Base-by-base conservation (phyloP, 78 protist genomes). In the Guillardia theta region DNA sequence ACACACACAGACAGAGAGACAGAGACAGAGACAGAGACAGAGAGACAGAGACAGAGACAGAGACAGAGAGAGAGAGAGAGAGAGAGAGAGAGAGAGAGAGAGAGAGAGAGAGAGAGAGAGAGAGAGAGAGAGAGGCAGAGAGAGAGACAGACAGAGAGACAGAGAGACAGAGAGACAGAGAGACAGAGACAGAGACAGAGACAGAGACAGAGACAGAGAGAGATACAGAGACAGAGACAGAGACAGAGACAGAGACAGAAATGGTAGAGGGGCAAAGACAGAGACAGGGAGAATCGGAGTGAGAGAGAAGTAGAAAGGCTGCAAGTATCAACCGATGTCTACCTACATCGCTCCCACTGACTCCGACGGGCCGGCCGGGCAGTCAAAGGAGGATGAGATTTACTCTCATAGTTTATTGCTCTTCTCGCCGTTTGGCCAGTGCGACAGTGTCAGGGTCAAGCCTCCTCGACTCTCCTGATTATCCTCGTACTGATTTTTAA, bases 81-180 rank as follows among this genome's bases (percentile, higher is more conserved):
- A 53, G 62, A 70, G 83, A 70, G 30, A 70, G 83, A n/a, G 30
- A n/a, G 83, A 70, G 83, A 70, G 30, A n/a, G 83, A 70, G 83
- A n/a, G 30, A 70, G 83, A 70, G 30, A n/a, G 83, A 70, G 83
- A 70, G 30, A 70, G 83, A n/a, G 30, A n/a, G 83, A 70, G 30
- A n/a, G 83, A 70, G 83, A n/a, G 30, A n/a, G 30, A 70, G 30
- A n/a, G 83, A 70, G 83, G 19, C 19, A 70, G 83, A n/a, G 30
- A n/a, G 83, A 70, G 83, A 70, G 30, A 53, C 33, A 53, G 62
- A 53, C 33, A 53, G 62, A 53, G 62, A 53, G 62, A 53, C 33
- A 53, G 12, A 53, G 62, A 53, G 62, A 53, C 33, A 53, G 62
- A 53, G 62, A 53, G 62, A 18, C 12, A 53, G 62, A 70, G 83